A percentile compares a stretch with the other conserved stretches of the same genome.
Conservation (phyloP, 331 rosid genomes). For the Malus hybrid region DNA sequence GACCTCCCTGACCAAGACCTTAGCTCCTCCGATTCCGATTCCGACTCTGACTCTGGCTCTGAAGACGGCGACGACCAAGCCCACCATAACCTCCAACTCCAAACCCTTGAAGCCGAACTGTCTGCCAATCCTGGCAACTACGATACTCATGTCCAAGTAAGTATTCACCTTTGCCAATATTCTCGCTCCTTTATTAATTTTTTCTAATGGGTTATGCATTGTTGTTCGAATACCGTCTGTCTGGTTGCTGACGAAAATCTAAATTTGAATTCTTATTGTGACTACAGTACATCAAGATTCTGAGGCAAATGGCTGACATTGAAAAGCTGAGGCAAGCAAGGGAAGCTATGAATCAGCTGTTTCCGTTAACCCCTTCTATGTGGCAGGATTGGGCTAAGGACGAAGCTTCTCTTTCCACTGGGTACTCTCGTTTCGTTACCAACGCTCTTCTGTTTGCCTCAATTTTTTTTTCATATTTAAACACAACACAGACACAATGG, state of each 20-base stretch:
- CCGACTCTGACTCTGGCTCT: constrained; percentile 42
- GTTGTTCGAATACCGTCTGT: not conserved
- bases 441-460: not conserved
- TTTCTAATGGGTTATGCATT: not conserved
- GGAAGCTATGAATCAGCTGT: constrained; percentile 66
- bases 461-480: not conserved
- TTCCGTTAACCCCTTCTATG: constrained; percentile 68
- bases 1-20: constrained; percentile 25
- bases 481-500: not conserved
- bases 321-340: constrained; percentile 66
- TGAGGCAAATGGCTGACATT: constrained; percentile 66
- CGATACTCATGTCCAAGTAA: constrained; percentile 42
- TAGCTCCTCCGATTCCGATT: constrained; percentile 17
- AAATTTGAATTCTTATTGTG: not conserved
- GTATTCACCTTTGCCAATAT: not conserved
- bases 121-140: constrained; percentile 38
- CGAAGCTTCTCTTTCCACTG: constrained; percentile 52
- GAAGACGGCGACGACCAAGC: constrained; percentile 58
- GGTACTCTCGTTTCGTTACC: constrained; percentile 23
- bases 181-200: not conserved
- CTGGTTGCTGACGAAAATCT: not conserved
- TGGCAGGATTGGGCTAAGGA: constrained; percentile 95
- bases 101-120: constrained; percentile 54
- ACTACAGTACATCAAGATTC: constrained; percentile 46
- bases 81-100: constrained; percentile 48